Conservation (phyloP, 345 rosid species). For the Melaleuca alternifolia region DNA sequence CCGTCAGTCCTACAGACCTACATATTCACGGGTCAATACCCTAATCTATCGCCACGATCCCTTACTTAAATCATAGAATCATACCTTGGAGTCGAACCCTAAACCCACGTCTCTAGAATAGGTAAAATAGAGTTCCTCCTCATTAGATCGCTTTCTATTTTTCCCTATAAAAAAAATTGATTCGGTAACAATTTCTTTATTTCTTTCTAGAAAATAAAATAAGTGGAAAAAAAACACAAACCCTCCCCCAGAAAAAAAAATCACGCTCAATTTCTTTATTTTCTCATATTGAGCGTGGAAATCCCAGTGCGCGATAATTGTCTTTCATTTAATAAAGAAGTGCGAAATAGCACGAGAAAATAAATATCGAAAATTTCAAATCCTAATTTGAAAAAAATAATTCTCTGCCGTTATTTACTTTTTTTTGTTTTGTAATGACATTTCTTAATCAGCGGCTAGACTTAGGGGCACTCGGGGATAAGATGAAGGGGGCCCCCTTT, state of each 20-base stretch:
- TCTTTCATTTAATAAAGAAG: not conserved
- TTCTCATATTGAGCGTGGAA: accelerated
- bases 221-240: not conserved
- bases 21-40: too few relatives aligned
- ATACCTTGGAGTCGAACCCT: too few relatives aligned
- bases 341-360: not conserved
- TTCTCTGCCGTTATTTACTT: not conserved
- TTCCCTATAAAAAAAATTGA: accelerated
- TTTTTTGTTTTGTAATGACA: not conserved
- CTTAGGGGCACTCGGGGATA: not conserved
- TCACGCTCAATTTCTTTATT: not conserved
- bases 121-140: not conserved
- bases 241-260: too few relatives aligned
- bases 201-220: not conserved
- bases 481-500: not conserved
- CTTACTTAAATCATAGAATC: too few relatives aligned
- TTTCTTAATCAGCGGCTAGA: not conserved
- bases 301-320: accelerated
- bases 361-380: not conserved
- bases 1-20: too few relatives aligned
- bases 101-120: too few relatives aligned
- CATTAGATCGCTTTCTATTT: not conserved
- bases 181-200: not conserved
- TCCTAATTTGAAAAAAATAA: not conserved
- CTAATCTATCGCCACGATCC: too few relatives aligned